Percentiles rank a stretch among this genome's conserved stretches.
These are phyloP conservation scores for Mycena belliarum DNA, from an alignment of 768 basidiomycete species.

Conservation along the genomic window DNA sequence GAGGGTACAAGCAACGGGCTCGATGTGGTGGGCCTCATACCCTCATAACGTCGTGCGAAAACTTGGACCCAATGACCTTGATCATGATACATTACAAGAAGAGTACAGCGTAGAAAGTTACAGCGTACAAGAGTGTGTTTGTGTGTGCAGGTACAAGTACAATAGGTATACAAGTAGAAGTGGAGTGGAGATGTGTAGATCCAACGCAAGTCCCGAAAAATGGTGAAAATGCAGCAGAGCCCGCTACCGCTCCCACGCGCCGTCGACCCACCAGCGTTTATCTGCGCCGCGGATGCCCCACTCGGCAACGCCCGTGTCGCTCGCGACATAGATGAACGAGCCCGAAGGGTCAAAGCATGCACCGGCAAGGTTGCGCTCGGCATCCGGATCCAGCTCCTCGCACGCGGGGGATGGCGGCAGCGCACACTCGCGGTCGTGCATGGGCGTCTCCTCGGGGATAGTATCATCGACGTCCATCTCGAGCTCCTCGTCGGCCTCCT, in stretches of 20 bases:
- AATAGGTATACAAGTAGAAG: background rate
- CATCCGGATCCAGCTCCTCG: constrained; percentile 23
- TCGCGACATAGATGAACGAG: constrained; percentile 67
- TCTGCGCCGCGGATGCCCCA: constrained; percentile 74
- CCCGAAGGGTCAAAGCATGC: constrained; percentile 74
- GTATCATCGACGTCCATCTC: constrained; percentile 18
- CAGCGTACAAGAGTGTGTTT: background rate
- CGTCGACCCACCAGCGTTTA: constrained; percentile 71
- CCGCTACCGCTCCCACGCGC: constrained; percentile 37
- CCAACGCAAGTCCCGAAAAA: background rate
- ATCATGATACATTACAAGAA: background rate
- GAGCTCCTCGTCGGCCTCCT: constrained; percentile 24
- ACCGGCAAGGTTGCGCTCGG: constrained; percentile 64
- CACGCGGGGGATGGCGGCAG: constrained; percentile 28
- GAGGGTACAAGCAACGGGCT: too few relatives aligned
- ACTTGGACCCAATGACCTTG: too few relatives aligned
- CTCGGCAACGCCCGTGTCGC: constrained; percentile 67
- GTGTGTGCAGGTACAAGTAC: background rate
- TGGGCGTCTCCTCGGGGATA: constrained; percentile 22
- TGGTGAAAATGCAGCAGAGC: too few relatives aligned
- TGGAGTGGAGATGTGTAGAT: background rate
- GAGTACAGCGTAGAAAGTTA: background rate
- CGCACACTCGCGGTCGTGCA: constrained; percentile 3
- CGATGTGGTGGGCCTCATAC: too few relatives aligned
- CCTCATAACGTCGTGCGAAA: too few relatives aligned